Percentiles rank a stretch among this genome's conserved stretches.
These are phyloP conservation scores for Colletotrichum shisoi DNA, from an alignment of 2,329 filamentous ascomycete genomes.

Conservation along the genomic window DNA sequence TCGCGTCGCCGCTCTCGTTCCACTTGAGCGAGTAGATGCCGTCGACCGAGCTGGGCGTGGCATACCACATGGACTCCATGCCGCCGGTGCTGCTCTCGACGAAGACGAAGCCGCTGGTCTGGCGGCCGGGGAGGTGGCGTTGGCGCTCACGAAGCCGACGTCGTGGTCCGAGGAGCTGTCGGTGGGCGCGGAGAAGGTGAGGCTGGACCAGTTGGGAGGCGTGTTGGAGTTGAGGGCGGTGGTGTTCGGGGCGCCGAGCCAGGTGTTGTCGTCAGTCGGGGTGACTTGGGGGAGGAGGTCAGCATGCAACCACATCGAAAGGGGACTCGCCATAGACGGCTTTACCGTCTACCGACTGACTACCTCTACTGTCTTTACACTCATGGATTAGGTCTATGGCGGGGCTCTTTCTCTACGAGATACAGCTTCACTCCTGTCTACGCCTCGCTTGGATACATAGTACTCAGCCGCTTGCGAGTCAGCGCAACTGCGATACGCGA, in stretches of 20 bases:
- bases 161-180: slow-evolving; percentile 37
- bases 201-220: slow-evolving; percentile 42
- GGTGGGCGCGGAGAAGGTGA: slow-evolving; percentile 42
- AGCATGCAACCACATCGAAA: not conserved
- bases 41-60: slow-evolving; percentile 37
- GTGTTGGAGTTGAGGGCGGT: slow-evolving; percentile 23
- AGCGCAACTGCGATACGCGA: slow-evolving; percentile 11
- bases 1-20: slow-evolving; percentile 40
- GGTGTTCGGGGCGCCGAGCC: slow-evolving; percentile 41
- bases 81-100: slow-evolving; percentile 13
- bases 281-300: slow-evolving; percentile 28
- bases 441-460: slow-evolving; percentile 6
- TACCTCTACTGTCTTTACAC: not conserved
- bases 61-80: slow-evolving; percentile 43
- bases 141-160: slow-evolving; percentile 40
- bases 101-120: slow-evolving; percentile 42
- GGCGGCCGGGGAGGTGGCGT: slow-evolving; percentile 14
- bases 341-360: not conserved
- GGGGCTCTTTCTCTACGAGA: not conserved
- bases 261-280: slow-evolving; percentile 27
- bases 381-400: not conserved
- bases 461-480: slow-evolving; percentile 23
- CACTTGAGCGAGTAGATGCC: slow-evolving; percentile 43
- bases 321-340: not conserved
- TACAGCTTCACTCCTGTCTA: not conserved